A percentile compares a stretch with the other conserved stretches of the same genome.
Conservation (phyloP, 2,329 filamentous ascomycete genomes). For the Sporothrix pallida region DNA sequence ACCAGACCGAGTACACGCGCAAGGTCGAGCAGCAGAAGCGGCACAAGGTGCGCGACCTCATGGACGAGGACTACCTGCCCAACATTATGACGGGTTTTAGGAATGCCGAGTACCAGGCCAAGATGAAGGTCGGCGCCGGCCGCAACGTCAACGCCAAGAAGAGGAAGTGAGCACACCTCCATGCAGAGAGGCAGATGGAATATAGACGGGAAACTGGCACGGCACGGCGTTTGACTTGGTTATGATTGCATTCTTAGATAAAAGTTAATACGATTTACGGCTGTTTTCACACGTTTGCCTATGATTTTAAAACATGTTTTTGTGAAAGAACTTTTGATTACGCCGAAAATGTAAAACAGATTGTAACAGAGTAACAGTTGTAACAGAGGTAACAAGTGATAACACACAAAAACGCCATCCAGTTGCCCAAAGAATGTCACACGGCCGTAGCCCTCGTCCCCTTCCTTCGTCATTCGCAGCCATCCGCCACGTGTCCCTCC, state of each 20-base stretch:
- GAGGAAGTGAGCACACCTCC: constrained; percentile 52
- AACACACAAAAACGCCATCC: constrained; percentile 20
- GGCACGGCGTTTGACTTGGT: constrained; percentile 18
- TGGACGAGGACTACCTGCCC: constrained; percentile 95
- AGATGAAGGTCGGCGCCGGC: constrained; percentile 80
- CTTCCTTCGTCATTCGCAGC: background rate
- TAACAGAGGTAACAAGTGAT: background rate
- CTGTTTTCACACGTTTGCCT: no score
- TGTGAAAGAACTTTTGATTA: background rate
- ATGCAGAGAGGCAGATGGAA: background rate
- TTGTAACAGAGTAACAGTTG: background rate
- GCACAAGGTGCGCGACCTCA: constrained; percentile 76
- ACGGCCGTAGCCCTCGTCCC: background rate
- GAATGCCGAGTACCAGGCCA: constrained; percentile 64
- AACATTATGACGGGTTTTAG: constrained; percentile 82
- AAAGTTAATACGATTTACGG: constrained; percentile 16
- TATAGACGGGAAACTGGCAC: background rate
- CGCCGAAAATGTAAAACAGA: background rate
- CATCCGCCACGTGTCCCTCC: background rate
- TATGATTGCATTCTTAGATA: background rate
- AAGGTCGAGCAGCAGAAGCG: constrained; percentile 69
- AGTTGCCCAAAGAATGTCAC: constrained; percentile 10
- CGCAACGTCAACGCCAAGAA: constrained; percentile 83
- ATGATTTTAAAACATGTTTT: background rate
- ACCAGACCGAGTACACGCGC: constrained; percentile 86